Evolutionary conservation across 768 basidiomycete genomes (phyloP).

Genomic region (Termitomyces sp.): DNA sequence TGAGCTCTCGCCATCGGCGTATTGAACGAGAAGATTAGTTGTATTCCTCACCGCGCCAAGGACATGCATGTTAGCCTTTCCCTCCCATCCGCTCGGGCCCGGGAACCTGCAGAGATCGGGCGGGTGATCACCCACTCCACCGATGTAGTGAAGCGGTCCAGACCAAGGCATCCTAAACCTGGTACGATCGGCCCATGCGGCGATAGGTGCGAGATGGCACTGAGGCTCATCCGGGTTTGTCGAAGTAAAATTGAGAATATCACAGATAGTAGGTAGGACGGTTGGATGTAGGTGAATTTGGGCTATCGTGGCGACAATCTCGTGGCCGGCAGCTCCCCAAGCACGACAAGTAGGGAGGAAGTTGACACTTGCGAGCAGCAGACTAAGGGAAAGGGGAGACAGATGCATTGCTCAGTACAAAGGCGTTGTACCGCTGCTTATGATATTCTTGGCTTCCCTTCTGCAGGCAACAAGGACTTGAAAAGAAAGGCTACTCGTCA

Average conservation of each 20-base stretch:
- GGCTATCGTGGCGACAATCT: conserved; percentile 91
- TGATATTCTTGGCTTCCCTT: not conserved
- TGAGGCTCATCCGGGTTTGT: conserved; percentile 29
- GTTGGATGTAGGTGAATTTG: conserved; percentile 83
- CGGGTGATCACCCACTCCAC: conserved; percentile 73
- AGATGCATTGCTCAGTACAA: conserved; percentile 8
- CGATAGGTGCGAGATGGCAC: conserved; percentile 79
- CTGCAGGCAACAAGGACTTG: not conserved
- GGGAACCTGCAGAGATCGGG: conserved; percentile 71
- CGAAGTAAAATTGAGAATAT: conserved; percentile 54
- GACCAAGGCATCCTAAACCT: conserved; percentile 67
- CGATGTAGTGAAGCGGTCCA: conserved; percentile 69
- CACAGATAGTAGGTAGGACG: conserved; percentile 60
- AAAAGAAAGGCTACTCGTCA: not conserved
- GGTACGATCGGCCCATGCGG: conserved; percentile 83
- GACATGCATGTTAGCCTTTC: conserved; percentile 51
- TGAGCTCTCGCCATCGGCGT: conserved; percentile 20
- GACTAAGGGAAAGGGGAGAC: not conserved
- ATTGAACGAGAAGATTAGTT: conserved; percentile 53
- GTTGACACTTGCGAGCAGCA: not conserved
- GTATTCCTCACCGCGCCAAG: conserved; percentile 76
- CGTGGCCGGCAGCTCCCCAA: conserved; percentile 66
- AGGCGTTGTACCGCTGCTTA: conserved; percentile 1
- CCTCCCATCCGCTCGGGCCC: conserved; percentile 70
- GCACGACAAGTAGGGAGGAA: conserved; percentile 18